Percentiles rank a stretch among this genome's conserved stretches.
These are phyloP conservation scores for Cercospora sesami DNA, from an alignment of 2,329 filamentous ascomycete species.

Conservation along the genomic window DNA sequence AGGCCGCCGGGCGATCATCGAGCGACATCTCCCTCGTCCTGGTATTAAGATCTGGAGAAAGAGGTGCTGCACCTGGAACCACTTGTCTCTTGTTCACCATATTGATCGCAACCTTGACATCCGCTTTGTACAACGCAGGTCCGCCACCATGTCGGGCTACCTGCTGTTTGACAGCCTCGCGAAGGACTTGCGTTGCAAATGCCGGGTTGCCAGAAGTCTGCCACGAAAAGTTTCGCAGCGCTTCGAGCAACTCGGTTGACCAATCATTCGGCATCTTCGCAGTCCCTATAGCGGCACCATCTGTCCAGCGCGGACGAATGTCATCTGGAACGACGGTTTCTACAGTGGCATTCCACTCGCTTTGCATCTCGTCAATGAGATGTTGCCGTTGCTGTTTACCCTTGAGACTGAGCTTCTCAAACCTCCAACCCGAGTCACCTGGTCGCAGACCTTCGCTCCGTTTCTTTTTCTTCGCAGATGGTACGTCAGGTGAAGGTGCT, in stretches of 20 bases:
- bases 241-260: background rate
- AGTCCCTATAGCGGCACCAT: background rate
- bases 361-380: slow-evolving; percentile 6
- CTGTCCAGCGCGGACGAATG: background rate
- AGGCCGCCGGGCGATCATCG: background rate
- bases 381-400: background rate
- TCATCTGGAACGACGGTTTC: background rate
- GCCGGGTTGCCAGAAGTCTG: background rate
- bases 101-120: background rate
- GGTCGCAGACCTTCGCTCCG: background rate
- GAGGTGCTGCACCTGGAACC: background rate
- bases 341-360: background rate
- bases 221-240: slow-evolving; percentile 2
- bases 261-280: slow-evolving; percentile 1
- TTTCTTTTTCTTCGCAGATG: background rate
- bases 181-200: background rate
- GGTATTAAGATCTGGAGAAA: background rate
- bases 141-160: background rate
- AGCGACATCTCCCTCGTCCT: slow-evolving; percentile 2
- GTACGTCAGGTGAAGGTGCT: background rate
- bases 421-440: slow-evolving; percentile 1
- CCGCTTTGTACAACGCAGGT: background rate
- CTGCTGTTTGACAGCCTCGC: background rate
- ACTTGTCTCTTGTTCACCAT: background rate
- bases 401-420: background rate